Conservation (phyloP, 495 filamentous ascomycete genomes). For the Halenospora varia region DNA sequence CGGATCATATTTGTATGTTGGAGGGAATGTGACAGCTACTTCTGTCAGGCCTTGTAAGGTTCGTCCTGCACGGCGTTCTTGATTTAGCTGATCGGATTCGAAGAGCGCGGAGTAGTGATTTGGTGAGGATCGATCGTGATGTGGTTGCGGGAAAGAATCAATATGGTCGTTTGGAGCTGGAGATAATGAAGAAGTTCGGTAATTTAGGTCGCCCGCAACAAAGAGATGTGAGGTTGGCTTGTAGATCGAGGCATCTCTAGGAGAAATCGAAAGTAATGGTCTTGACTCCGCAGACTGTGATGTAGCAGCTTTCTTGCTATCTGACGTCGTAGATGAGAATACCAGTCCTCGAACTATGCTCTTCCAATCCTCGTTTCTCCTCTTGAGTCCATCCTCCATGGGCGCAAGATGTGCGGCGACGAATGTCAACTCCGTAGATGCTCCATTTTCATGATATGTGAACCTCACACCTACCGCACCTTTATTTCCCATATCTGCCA, state of each 20-base stretch:
- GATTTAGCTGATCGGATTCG: conserved; percentile 68
- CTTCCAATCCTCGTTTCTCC: conserved; percentile 82
- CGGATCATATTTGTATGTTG: conserved; percentile 80
- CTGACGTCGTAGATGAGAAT: conserved; percentile 43
- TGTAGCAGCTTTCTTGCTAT: background rate
- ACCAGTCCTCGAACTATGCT: conserved; percentile 73
- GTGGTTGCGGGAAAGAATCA: conserved; percentile 55
- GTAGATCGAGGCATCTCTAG: conserved; percentile 51
- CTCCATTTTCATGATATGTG: conserved; percentile 35
- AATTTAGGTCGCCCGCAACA: conserved; percentile 90
- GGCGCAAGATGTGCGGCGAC: conserved; percentile 87
- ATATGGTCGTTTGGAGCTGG: conserved; percentile 49
- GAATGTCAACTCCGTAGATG: conserved; percentile 64
- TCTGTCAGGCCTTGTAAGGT: conserved; percentile 76
- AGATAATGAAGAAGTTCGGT: conserved; percentile 64
- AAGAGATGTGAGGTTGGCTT: conserved; percentile 73
- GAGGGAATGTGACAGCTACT: conserved; percentile 72
- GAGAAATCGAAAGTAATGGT: conserved; percentile 22
- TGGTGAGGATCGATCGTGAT: conserved; percentile 40
- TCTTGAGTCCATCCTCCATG: conserved; percentile 66
- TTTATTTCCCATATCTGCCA: conserved; percentile 90
- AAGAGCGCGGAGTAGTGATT: conserved; percentile 61
- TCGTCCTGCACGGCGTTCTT: conserved; percentile 57
- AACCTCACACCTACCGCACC: conserved; percentile 80
- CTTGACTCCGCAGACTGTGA: conserved; percentile 15